Conservation (phyloP, 352 stramenopile species). For the Lagenidium giganteum region DNA sequence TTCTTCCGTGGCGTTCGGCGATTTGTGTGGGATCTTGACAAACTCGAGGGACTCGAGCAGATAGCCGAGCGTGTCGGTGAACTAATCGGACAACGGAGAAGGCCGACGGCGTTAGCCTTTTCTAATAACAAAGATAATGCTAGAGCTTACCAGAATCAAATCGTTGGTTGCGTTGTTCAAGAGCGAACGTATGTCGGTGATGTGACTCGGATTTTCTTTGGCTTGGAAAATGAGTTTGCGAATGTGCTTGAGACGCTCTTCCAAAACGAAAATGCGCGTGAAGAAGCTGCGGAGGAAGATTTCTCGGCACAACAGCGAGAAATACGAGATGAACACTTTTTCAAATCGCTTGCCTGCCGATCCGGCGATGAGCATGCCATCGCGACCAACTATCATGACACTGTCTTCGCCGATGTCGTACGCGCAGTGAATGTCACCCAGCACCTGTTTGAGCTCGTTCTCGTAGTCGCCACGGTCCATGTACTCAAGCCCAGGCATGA, state of each 20-base stretch:
- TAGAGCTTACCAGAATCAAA: conserved; percentile 70
- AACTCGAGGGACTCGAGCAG: conserved; percentile 92
- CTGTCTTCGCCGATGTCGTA: conserved; percentile 96
- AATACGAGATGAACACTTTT: conserved; percentile 91
- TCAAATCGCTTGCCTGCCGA: conserved; percentile 92
- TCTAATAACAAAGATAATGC: neutral
- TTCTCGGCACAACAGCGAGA: conserved; percentile 93
- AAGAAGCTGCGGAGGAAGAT: conserved; percentile 97
- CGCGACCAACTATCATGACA: conserved; percentile 91
- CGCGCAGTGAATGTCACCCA: conserved; percentile 90
- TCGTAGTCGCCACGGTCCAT: conserved; percentile 97
- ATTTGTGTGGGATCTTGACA: conserved; percentile 51
- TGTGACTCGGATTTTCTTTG: conserved; percentile 82
- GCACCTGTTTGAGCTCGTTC: conserved; percentile 94
- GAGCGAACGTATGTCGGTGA: conserved; percentile 78
- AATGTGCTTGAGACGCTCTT: conserved; percentile 92
- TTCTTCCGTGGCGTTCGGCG: conserved; percentile 29
- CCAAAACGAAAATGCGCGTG: conserved; percentile 92
- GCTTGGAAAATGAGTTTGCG: conserved; percentile 86
- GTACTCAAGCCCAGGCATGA: conserved; percentile 95
- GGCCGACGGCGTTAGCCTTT: neutral
- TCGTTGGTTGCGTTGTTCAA: conserved; percentile 89
- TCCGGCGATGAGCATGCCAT: conserved; percentile 91
- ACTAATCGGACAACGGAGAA: conserved; percentile 16
- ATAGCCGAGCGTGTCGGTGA: conserved; percentile 94